These are phyloP conservation scores for Beta corolliflora DNA, from an alignment of 179 eudicot species.

Conservation along the genomic window DNA sequence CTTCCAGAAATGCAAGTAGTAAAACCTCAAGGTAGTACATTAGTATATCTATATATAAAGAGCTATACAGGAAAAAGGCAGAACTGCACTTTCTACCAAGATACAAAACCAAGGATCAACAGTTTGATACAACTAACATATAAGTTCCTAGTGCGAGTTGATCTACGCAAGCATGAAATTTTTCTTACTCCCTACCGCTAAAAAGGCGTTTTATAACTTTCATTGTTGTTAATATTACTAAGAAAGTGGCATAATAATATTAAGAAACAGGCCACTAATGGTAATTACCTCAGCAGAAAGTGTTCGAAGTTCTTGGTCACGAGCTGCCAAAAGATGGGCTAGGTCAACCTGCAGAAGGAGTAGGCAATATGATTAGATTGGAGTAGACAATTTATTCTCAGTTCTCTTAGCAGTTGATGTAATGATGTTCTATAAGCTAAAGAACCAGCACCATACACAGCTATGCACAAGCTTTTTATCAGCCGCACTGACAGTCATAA, in stretches of 20 bases:
- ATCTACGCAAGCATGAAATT: neutral
- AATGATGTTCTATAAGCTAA: neutral
- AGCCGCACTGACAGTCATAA: neutral
- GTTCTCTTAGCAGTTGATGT: neutral
- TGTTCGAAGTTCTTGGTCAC: conserved; percentile 96
- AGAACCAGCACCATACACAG: neutral
- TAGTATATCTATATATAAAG: too few relatives aligned
- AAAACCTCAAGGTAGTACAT: too few relatives aligned
- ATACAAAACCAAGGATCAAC: neutral
- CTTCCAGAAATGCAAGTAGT: neutral
- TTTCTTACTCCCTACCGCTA: neutral
- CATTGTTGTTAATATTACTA: neutral
- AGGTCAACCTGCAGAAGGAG: conserved; percentile 77
- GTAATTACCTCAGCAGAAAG: conserved; percentile 92
- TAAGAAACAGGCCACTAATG: neutral
- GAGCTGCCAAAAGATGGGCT: conserved; percentile 94
- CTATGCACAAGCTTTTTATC: neutral
- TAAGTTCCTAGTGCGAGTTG: neutral
- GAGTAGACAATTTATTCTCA: neutral
- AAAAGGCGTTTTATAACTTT: neutral
- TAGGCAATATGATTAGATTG: conserved; percentile 15
- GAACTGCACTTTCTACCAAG: neutral
- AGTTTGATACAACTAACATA: neutral
- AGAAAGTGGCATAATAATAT: neutral
- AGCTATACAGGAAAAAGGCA: too few relatives aligned